These are phyloP conservation scores for Agastache rugosa DNA, from an alignment of 257 asterid genomes.

Conservation along the genomic window DNA sequence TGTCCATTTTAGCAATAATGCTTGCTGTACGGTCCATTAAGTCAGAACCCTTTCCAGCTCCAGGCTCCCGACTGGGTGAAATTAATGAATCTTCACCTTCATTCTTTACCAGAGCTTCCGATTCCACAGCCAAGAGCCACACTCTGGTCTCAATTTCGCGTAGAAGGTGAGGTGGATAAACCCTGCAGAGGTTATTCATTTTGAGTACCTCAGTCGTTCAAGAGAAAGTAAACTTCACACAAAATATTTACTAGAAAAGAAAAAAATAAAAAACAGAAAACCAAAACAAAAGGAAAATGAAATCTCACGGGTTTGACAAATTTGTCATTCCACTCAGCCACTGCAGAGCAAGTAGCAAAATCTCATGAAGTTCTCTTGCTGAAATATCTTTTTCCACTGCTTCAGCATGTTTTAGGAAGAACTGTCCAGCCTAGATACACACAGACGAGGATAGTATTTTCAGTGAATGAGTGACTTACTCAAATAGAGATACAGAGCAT, in stretches of 20 bases:
- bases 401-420: slow-evolving; percentile 96
- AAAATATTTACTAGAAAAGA: neutral
- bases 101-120: slow-evolving; percentile 85
- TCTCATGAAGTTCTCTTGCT: slow-evolving; percentile 88
- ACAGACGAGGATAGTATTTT: slow-evolving; percentile 34
- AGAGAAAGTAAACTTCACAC: slow-evolving; percentile 31
- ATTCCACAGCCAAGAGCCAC: slow-evolving; percentile 98
- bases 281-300: neutral
- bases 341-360: slow-evolving; percentile 85
- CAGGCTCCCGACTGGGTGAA: slow-evolving; percentile 61
- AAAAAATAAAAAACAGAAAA: neutral
- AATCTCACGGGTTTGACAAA: slow-evolving; percentile 77
- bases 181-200: slow-evolving; percentile 52
- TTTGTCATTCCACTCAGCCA: slow-evolving; percentile 97
- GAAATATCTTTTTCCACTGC: slow-evolving; percentile 85
- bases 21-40: slow-evolving; percentile 81
- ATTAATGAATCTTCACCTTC: slow-evolving; percentile 66
- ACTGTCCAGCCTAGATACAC: slow-evolving; percentile 74
- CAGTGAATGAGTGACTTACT: slow-evolving; percentile 27
- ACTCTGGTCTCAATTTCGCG: slow-evolving; percentile 97
- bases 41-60: slow-evolving; percentile 71
- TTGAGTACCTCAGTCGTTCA: slow-evolving; percentile 20
- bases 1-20: slow-evolving; percentile 78
- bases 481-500: slow-evolving; percentile 30
- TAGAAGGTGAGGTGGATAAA: slow-evolving; percentile 84